Base-by-base conservation (phyloP, 306 rosid genomes). In the Dalbergia cultrata region DNA sequence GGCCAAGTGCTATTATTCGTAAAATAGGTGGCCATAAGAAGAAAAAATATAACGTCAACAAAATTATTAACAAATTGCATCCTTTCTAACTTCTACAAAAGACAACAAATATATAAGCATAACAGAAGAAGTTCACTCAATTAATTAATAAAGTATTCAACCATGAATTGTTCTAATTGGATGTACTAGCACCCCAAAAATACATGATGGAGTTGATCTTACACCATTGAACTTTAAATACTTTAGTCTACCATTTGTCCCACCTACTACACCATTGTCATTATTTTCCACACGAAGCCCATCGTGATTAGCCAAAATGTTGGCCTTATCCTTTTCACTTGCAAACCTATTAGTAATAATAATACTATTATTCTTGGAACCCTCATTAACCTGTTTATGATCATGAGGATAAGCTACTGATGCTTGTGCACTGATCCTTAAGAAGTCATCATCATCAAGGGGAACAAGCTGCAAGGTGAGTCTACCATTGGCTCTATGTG, bases 401-500 rank as follows among this genome's bases (percentile, higher is more conserved):
- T 47, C 1, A 47, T 41, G 11, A 7, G 44, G 41, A 57, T 34
- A 37, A 8, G 54, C n/a, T 76, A 72, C n/a, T 14, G 18, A 0
- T 62, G 18, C 54, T 41, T 18, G 61, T 16, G 22, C 63, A 33
- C 4, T 34, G 17, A 5, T 39, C 3, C 9, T n/a, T 1, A 33
- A 31, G 17, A 18, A 37, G 8, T 59, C 49, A 0, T 68, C 19
- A 0, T 60, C 82, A 6, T 82, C 90, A 4, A 87, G 43, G 0
- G 84, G 87, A 66, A 94, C 90, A 10, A 92, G 92, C 22, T 92
- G 87, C 81, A 92, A 78, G 10, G 89, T 92, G 52, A 94, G 94
- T 9, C 97, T 81, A 6, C 97, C 98, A 71, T 90, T 80, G 44
- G 89, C 92, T 74, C 97, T 78, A 19, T 92, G 91, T 0, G 87